Evolutionary conservation across 2,329 filamentous ascomycete genomes (phyloP), one percentile per base, ranked within the genome.

Genomic region (Coniella vitis): DNA sequence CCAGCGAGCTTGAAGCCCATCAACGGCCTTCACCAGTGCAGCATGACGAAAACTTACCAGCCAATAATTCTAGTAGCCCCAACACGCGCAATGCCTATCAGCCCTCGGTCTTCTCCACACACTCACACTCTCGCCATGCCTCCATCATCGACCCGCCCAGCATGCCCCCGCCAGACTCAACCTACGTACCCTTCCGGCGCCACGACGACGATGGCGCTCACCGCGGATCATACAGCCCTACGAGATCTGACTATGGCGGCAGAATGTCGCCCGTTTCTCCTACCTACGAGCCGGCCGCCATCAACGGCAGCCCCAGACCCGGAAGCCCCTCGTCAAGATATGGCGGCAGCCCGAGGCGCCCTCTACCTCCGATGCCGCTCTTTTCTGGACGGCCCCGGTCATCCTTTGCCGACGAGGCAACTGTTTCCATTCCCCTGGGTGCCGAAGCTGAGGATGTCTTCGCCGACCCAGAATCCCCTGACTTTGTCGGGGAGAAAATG

Each of bases 281-380:
- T 20, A 76, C 82, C 4, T 97, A 93, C 65, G 93, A 97, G 65
- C 88, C 90, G 0, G 76, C 84, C 19, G 90, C 96, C 58, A 69
- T 97, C 51, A 91, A 97, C 60, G 93, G 93, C 42, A 90, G 81
- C 54, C 90, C 93, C 7, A 74, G 93, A 51, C 91, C 93, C 1
- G 91, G 91, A 4, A 96, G 91, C 0, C 90, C 91, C 1, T 90
- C 90, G 1, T 91, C 89, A 2, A 78, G 83, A 63, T 96, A 97
- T 64, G 87, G 90, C 17, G 87, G 90, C 3, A 94, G 89, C 61
- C 88, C 90, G 10, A 81, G 89, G 57, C 79, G 91, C 48, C 91
- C 91, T 3, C 73, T 97, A 29, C 93, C 93, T 3, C 89, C 90
- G 0, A 88, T 90, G 25, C 93, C 93, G 4, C 72, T 95, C 8